These are phyloP conservation scores for Jackrogersella minutella DNA, from an alignment of 495 filamentous ascomycete species.

Conservation along the genomic window DNA sequence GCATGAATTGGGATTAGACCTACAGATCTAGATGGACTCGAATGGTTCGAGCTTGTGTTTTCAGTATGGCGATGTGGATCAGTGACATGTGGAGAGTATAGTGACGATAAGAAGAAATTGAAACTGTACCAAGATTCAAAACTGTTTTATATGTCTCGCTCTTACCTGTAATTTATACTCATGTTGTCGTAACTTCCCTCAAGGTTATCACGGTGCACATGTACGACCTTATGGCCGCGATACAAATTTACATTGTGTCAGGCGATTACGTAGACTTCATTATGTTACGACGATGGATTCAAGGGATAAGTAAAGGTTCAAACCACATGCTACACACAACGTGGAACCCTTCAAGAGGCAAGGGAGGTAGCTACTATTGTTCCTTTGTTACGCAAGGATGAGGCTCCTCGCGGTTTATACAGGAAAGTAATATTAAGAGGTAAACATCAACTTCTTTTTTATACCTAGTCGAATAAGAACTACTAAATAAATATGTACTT, in stretches of 20 bases:
- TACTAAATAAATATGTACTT: too few relatives aligned
- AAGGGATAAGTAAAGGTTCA: background rate
- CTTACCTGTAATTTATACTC: background rate
- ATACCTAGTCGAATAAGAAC: too few relatives aligned
- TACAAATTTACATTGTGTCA: background rate
- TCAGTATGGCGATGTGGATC: too few relatives aligned
- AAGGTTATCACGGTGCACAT: background rate
- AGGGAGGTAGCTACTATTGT: background rate
- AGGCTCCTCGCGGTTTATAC: background rate
- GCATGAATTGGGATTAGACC: too few relatives aligned
- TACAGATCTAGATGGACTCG: too few relatives aligned
- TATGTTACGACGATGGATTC: background rate
- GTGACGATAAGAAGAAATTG: too few relatives aligned
- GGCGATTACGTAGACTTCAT: background rate
- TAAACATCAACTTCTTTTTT: too few relatives aligned
- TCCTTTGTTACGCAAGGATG: background rate
- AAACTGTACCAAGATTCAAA: background rate
- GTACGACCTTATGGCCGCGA: background rate
- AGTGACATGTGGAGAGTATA: too few relatives aligned
- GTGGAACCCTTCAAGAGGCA: background rate
- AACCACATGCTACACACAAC: background rate
- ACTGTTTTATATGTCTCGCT: background rate
- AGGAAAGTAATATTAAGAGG: background rate
- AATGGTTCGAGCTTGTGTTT: too few relatives aligned
- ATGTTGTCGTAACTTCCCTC: background rate